Evolutionary conservation across 1,139 yeast genomes (phyloP).

Genomic region (Zygosaccharomyces sapae): DNA sequence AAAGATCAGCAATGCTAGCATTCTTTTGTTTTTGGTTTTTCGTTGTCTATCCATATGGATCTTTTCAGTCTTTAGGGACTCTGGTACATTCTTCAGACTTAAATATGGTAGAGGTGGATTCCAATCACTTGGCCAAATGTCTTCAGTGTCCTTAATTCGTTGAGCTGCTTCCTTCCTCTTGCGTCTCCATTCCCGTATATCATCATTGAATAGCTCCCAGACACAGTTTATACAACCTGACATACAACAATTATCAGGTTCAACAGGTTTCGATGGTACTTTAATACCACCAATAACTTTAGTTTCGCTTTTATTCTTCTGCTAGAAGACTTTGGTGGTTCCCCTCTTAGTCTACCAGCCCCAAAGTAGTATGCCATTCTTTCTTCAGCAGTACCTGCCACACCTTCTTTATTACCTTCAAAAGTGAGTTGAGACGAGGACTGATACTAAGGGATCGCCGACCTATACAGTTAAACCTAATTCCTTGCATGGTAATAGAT

Average conservation of each 20-base stretch:
- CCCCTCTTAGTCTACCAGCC: conserved; percentile 51
- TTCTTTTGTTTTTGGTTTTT: conserved; percentile 26
- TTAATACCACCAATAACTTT: conserved; percentile 62
- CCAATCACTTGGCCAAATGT: conserved; percentile 77
- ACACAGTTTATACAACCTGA: conserved; percentile 96
- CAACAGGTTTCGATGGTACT: conserved; percentile 77
- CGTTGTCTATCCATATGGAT: conserved; percentile 22
- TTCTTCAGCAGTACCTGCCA: conserved; percentile 44
- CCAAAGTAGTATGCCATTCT: conserved; percentile 54
- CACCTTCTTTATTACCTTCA: conserved; percentile 46
- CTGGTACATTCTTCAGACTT: conserved; percentile 41
- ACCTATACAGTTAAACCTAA: neutral
- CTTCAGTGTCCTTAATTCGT: conserved; percentile 47
- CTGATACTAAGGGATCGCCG: conserved; percentile 6
- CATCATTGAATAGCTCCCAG: conserved; percentile 90
- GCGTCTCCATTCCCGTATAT: conserved; percentile 72
- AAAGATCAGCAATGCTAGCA: conserved; percentile 25
- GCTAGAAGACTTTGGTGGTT: conserved; percentile 48
- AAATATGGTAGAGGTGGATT: conserved; percentile 59
- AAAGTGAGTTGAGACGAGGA: conserved; percentile 32
- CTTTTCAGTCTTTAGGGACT: conserved; percentile 30
- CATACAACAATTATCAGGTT: conserved; percentile 97
- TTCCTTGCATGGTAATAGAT: neutral
- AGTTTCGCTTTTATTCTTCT: conserved; percentile 43
- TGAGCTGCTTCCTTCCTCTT: conserved; percentile 58